Percentiles rank a stretch among this genome's conserved stretches.
Conservation (phyloP, 352 stramenopile species). For the Phytophthora melonis region DNA sequence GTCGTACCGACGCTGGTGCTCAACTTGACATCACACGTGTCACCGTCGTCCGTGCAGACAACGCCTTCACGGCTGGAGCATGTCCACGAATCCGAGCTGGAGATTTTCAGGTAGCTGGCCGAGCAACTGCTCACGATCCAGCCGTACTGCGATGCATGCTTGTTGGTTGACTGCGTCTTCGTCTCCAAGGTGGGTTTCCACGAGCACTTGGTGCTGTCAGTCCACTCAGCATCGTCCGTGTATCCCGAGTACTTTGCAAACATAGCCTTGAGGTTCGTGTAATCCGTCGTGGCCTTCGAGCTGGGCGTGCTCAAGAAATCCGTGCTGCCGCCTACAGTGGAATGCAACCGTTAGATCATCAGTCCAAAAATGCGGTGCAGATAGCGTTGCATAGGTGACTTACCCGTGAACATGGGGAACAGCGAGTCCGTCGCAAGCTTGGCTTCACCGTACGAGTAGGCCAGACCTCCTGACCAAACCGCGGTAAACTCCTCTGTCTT, state of each 20-base stretch:
- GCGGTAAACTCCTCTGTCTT: constrained; percentile 77
- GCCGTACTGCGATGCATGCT: constrained; percentile 53
- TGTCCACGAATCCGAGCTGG: constrained; percentile 71
- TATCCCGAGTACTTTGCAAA: constrained; percentile 73
- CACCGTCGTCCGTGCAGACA: constrained; percentile 70
- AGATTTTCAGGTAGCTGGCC: constrained; percentile 60
- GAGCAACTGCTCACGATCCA: constrained; percentile 80
- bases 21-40: constrained; percentile 74
- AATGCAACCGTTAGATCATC: constrained; percentile 20
- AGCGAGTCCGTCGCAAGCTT: constrained; percentile 72
- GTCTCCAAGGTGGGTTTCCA: constrained; percentile 69
- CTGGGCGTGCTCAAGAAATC: constrained; percentile 70
- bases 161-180: constrained; percentile 69
- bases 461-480: constrained; percentile 84
- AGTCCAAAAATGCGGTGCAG: neutral
- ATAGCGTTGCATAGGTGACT: neutral
- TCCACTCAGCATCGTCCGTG: constrained; percentile 68
- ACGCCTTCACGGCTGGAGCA: constrained; percentile 78
- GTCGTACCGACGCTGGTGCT: constrained; percentile 63
- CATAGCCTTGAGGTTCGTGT: constrained; percentile 76
- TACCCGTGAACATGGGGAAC: constrained; percentile 88
- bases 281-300: constrained; percentile 68
- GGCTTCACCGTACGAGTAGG: constrained; percentile 89
- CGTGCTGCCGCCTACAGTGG: constrained; percentile 60
- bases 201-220: constrained; percentile 61